Percentiles rank a stretch among this genome's conserved stretches.
phyloP scores from a whole-genome alignment of 345 rosid species.

The Citrus trifoliata region DNA sequence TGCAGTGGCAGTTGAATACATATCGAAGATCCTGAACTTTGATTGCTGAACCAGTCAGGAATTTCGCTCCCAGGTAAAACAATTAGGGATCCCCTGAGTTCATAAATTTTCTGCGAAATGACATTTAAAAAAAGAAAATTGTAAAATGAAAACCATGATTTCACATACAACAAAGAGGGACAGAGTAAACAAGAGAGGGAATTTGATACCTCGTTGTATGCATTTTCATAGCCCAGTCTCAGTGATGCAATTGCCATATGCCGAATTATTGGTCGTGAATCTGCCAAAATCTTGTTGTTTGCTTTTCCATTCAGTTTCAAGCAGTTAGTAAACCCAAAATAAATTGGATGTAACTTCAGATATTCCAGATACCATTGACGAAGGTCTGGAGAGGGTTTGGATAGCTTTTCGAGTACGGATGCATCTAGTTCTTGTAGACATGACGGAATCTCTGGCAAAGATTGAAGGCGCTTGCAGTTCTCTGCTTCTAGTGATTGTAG shows the following conservation, averaged over 20 bases:
- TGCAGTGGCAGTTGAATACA: neutral
- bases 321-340: neutral
- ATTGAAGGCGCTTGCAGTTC: too few relatives aligned
- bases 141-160: neutral
- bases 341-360: too few relatives aligned
- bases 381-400: too few relatives aligned
- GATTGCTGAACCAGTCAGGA: neutral
- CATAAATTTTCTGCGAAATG: neutral
- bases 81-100: neutral
- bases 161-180: neutral
- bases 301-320: neutral
- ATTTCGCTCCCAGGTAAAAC: neutral
- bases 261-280: neutral
- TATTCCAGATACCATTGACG: rapidly evolving
- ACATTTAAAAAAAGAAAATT: neutral
- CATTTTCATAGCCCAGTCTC: neutral
- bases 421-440: too few relatives aligned
- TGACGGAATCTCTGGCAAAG: too few relatives aligned
- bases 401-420: too few relatives aligned
- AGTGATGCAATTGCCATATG: neutral
- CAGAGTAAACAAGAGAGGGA: neutral
- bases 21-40: neutral
- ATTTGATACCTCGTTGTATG: neutral
- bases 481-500: too few relatives aligned
- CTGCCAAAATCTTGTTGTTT: neutral